Conservation (phyloP, 73 alveolate genomes). For the Tetrahymena borealis region DNA sequence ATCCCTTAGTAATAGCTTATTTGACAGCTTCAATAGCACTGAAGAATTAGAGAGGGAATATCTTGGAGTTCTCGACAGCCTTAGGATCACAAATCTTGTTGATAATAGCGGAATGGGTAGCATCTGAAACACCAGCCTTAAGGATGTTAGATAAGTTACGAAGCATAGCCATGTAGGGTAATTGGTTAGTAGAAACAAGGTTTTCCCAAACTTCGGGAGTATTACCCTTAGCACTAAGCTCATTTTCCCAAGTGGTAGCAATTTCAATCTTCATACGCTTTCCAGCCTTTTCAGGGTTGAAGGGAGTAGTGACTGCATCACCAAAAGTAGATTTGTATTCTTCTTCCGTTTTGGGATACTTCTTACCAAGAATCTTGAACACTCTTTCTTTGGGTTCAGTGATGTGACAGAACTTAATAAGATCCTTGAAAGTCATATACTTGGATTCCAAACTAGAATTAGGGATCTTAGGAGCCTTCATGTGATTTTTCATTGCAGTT, state of each 20-base stretch:
- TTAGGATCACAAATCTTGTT: constrained; percentile 9
- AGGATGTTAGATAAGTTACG: constrained; percentile 43
- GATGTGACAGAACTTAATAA: constrained; percentile 30
- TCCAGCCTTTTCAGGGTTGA: constrained; percentile 42
- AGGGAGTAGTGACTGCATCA: neutral
- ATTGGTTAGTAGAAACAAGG: neutral
- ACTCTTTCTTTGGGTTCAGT: constrained; percentile 31
- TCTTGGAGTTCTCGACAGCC: constrained; percentile 1
- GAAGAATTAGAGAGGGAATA: constrained; percentile 20
- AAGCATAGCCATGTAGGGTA: constrained; percentile 48
- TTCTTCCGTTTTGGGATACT: constrained; percentile 43
- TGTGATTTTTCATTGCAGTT: neutral
- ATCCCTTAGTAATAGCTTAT: neutral
- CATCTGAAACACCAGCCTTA: constrained; percentile 22
- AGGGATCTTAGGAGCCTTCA: neutral
- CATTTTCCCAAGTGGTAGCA: constrained; percentile 48
- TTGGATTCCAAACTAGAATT: neutral
- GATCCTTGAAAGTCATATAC: constrained; percentile 20
- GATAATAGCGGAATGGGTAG: constrained; percentile 4
- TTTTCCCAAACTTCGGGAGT: constrained; percentile 43
- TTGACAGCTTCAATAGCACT: constrained; percentile 10
- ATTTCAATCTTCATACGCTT: constrained; percentile 32
- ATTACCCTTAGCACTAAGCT: constrained; percentile 20
- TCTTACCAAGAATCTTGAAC: constrained; percentile 20
- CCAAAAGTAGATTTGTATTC: constrained; percentile 12